These are phyloP conservation scores for Lichtheimia ramosa DNA, from an alignment of 371 early-diverging fungal genomes.

Conservation along the genomic window DNA sequence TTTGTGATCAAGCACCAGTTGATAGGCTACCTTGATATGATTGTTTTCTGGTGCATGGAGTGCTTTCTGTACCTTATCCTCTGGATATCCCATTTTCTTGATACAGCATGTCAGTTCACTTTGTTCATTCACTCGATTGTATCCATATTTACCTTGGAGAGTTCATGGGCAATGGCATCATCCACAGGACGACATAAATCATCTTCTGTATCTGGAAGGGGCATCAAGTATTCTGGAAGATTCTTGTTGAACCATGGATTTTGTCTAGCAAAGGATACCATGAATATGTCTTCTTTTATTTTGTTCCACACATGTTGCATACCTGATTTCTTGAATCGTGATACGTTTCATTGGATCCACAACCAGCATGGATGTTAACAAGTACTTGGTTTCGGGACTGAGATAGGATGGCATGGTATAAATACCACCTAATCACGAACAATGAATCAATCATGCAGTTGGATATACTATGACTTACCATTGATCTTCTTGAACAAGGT, in stretches of 20 bases:
- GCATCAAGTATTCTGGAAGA: constrained; percentile 88
- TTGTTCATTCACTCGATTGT: no score
- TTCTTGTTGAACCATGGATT: constrained; percentile 89
- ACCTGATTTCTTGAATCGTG: constrained; percentile 86
- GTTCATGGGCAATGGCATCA: constrained; percentile 73
- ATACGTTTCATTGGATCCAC: constrained; percentile 96
- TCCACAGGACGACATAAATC: constrained; percentile 67
- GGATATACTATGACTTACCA: constrained; percentile 29
- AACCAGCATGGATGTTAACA: constrained; percentile 91
- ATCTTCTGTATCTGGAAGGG: constrained; percentile 68
- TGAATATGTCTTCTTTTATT: neutral
- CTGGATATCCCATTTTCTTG: constrained; percentile 80
- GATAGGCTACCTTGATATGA: constrained; percentile 93
- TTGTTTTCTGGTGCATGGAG: constrained; percentile 81
- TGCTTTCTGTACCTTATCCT: constrained; percentile 67
- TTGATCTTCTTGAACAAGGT: constrained; percentile 93
- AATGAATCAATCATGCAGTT: no score
- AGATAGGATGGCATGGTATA: constrained; percentile 88
- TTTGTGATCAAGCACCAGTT: constrained; percentile 85
- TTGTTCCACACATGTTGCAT: constrained; percentile 1
- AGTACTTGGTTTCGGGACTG: constrained; percentile 75
- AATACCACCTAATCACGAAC: constrained; percentile 69
- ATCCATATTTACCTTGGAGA: constrained; percentile 55
- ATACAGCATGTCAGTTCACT: neutral
- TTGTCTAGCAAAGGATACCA: constrained; percentile 43